phyloP scores from a whole-genome alignment of 805 yeast genomes.

The Ogataea ganodermae region DNA sequence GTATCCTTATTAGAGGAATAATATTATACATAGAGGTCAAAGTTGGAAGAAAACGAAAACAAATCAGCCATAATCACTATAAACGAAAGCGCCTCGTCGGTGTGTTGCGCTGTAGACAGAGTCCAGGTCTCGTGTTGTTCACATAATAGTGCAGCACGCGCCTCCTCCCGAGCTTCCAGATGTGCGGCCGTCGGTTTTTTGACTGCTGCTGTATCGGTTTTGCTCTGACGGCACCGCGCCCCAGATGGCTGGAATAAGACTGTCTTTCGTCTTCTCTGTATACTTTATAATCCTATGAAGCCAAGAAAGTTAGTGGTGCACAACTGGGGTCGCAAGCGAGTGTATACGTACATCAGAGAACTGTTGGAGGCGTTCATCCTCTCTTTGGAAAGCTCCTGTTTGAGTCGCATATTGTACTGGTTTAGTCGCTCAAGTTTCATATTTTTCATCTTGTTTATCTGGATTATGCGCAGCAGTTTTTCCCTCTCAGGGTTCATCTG shows the following conservation, averaged over 20 bases:
- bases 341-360: conserved; percentile 38
- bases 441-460: conserved; percentile 44
- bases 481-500: conserved; percentile 25
- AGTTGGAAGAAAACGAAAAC: not conserved
- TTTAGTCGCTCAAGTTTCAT: conserved; percentile 62
- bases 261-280: conserved; percentile 47
- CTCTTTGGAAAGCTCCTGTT: conserved; percentile 52
- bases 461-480: conserved; percentile 33
- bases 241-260: conserved; percentile 49
- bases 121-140: conserved; percentile 2
- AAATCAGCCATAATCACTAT: not conserved
- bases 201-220: conserved; percentile 38
- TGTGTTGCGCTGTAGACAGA: no score
- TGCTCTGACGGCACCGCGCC: conserved; percentile 36
- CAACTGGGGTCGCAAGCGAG: not conserved
- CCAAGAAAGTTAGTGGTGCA: not conserved
- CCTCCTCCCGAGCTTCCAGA: conserved; percentile 9
- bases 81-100: not conserved
- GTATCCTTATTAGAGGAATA: conserved; percentile 1
- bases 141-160: conserved; percentile 35
- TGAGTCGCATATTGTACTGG: conserved; percentile 56
- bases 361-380: conserved; percentile 68
- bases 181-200: conserved; percentile 8
- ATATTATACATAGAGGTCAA: conserved; percentile 1
- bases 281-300: conserved; percentile 41